Conservation (phyloP, 257 asterid species). For the Solanum pennellii region DNA sequence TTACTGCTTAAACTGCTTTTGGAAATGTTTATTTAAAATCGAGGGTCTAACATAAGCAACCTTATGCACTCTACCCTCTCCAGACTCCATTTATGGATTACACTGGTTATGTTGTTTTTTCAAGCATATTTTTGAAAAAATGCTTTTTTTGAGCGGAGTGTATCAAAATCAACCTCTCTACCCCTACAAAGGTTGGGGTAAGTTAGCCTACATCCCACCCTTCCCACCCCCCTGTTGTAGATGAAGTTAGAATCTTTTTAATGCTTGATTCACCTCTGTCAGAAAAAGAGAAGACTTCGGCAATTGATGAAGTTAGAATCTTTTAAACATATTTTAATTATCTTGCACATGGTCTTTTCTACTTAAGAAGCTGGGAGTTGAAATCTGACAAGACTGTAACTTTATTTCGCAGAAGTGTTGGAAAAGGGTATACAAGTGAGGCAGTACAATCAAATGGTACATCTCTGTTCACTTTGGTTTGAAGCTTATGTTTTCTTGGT, state of each 20-base stretch:
- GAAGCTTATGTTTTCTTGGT: neutral
- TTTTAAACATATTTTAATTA: neutral
- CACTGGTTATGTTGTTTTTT: neutral
- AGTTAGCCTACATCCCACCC: neutral
- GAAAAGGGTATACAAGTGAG: neutral
- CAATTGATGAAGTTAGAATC: neutral
- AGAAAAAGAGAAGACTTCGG: neutral
- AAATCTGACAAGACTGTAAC: neutral
- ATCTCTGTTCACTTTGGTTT: neutral
- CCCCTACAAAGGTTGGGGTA: neutral
- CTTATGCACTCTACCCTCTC: neutral
- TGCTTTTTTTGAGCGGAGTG: neutral
- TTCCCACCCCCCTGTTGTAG: neutral
- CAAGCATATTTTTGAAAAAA: neutral
- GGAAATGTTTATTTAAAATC: neutral
- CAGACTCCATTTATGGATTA: neutral
- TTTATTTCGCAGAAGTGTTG: slow-evolving; percentile 7
- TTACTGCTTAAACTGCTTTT: neutral
- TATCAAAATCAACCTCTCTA: neutral
- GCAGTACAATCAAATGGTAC: slow-evolving; percentile 12
- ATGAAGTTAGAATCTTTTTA: neutral
- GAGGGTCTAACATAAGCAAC: neutral
- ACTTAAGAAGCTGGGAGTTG: neutral
- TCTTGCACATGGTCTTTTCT: neutral
- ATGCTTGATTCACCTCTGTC: neutral